Percentiles rank a stretch among this genome's conserved stretches.
Conservation (phyloP, 2,329 filamentous ascomycete species). For the Septoria petroselini region DNA sequence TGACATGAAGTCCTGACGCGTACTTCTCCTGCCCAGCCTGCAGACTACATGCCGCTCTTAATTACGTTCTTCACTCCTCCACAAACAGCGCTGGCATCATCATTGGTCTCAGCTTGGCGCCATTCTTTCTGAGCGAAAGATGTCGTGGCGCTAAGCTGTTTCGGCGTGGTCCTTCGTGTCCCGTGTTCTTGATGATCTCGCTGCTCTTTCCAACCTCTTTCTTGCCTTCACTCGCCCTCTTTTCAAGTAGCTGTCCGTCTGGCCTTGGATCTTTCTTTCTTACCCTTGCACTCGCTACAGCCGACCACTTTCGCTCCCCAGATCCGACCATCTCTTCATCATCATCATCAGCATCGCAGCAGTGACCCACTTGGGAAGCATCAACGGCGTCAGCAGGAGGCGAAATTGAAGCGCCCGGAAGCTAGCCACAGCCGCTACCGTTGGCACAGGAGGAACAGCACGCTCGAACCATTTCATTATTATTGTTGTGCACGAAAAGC, state of each 20-base stretch:
- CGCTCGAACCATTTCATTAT: too few species aligned
- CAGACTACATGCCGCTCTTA: too few species aligned
- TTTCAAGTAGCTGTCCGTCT: conserved; percentile 3
- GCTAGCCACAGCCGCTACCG: conserved; percentile 4
- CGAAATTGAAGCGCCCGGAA: conserved; percentile 8
- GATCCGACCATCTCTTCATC: too few species aligned
- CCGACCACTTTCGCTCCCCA: conserved; percentile 1
- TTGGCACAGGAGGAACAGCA: not conserved
- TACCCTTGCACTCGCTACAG: conserved; percentile 3
- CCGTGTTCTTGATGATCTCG: not conserved
- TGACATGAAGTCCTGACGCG: too few species aligned
- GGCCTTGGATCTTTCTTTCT: conserved; percentile 5
- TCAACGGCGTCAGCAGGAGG: not conserved
- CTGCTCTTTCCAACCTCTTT: conserved; percentile 4
- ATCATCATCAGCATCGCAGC: too few species aligned
- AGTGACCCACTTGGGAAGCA: not conserved
- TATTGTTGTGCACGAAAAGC: too few species aligned
- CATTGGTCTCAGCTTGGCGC: too few species aligned
- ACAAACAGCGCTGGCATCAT: too few species aligned
- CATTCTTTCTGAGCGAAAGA: not conserved
- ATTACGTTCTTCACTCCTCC: too few species aligned
- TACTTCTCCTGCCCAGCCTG: too few species aligned
- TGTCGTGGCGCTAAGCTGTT: conserved; percentile 1
- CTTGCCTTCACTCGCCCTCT: conserved; percentile 1
- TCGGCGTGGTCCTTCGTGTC: not conserved